Conservation (phyloP, 306 rosid species). For the Macrotyloma uniflorum region DNA sequence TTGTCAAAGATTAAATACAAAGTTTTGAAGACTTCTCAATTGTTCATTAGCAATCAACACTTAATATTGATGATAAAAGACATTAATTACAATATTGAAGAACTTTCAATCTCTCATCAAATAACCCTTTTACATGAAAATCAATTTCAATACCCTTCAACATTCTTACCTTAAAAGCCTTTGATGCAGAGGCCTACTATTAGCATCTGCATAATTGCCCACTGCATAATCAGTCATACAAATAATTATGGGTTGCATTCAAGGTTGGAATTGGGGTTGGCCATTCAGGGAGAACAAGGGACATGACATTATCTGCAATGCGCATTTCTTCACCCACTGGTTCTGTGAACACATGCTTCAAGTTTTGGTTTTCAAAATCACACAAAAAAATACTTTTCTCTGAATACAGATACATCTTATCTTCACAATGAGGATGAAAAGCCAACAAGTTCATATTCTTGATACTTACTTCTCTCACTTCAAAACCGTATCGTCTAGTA, state of each 20-base stretch:
- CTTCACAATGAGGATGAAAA: not conserved
- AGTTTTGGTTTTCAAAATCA: not conserved
- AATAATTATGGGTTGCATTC: not conserved
- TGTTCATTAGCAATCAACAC: too few species aligned
- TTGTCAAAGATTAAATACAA: too few species aligned
- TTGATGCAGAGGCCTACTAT: too few species aligned
- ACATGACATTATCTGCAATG: not conserved
- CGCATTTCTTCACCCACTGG: not conserved
- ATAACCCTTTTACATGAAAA: too few species aligned
- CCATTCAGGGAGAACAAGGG: not conserved
- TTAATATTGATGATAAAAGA: too few species aligned
- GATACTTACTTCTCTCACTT: not conserved
- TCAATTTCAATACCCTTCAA: too few species aligned
- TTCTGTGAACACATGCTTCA: not conserved
- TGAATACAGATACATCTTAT: not conserved
- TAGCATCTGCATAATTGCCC: too few species aligned
- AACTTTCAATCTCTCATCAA: too few species aligned
- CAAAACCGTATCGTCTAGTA: accelerated
- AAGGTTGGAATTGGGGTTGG: not conserved
- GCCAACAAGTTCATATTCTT: not conserved
- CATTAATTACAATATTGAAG: too few species aligned
- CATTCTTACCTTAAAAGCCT: too few species aligned
- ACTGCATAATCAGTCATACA: too few species aligned
- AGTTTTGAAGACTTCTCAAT: too few species aligned
- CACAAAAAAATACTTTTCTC: not conserved